phyloP scores from a whole-genome alignment of 2,329 filamentous ascomycete species.

The Microcera coccophila region DNA sequence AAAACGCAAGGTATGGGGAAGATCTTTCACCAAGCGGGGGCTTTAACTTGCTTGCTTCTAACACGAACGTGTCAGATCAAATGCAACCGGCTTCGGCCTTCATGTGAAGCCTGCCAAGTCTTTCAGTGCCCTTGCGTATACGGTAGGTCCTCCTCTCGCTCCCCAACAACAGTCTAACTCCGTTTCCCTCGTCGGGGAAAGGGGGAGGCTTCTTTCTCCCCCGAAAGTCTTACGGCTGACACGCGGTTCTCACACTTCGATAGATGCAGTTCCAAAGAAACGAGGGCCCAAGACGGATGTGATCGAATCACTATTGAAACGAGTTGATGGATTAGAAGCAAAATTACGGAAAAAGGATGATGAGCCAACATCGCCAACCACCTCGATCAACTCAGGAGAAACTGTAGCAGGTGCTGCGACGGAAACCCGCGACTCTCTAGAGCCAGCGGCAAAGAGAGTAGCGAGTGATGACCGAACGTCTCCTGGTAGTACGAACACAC shows the following conservation, averaged over 20 bases:
- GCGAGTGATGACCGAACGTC: constrained; percentile 35
- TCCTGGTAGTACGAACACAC: constrained; percentile 17
- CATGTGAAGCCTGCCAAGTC: constrained; percentile 84
- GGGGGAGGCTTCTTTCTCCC: too few relatives aligned
- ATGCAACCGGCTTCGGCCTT: constrained; percentile 79
- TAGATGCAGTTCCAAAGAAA: constrained; percentile 86
- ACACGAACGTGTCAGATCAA: constrained; percentile 63
- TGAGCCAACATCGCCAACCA: constrained; percentile 26
- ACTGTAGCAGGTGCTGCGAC: constrained; percentile 25
- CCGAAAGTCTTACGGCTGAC: too few relatives aligned
- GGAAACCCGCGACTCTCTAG: constrained; percentile 22
- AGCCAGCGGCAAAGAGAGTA: constrained; percentile 40
- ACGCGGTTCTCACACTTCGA: too few relatives aligned
- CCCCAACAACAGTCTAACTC: too few relatives aligned
- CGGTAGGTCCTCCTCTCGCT: constrained; percentile 51
- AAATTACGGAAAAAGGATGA: constrained; percentile 66
- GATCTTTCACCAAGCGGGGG: constrained; percentile 10
- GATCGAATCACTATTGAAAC: constrained; percentile 75
- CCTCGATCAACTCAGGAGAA: constrained; percentile 18
- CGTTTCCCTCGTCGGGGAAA: too few relatives aligned
- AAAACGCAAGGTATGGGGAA: constrained; percentile 73
- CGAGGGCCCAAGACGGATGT: constrained; percentile 87
- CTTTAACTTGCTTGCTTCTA: constrained; percentile 4
- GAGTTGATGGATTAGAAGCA: constrained; percentile 81
- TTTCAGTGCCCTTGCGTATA: constrained; percentile 88